Percentiles rank a stretch among this genome's conserved stretches.
These are phyloP conservation scores for Aschersonia sp. DNA, from an alignment of 2,329 filamentous ascomycete genomes.

Conservation along the genomic window DNA sequence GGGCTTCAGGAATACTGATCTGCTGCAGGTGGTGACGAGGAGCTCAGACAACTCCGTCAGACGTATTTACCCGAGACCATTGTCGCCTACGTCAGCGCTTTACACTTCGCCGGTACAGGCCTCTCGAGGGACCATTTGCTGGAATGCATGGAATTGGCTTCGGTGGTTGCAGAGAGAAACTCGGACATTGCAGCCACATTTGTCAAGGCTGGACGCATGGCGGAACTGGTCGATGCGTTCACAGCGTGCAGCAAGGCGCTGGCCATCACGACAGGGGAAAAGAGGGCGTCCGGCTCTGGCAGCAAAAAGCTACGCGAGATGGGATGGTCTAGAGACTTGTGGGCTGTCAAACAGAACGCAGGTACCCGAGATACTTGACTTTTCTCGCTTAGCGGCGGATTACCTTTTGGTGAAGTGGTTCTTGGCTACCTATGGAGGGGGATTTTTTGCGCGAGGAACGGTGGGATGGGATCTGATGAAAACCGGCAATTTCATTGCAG, in stretches of 20 bases:
- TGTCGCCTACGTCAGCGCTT: constrained; percentile 66
- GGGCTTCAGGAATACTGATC: too few relatives aligned
- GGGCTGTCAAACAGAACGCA: constrained; percentile 32
- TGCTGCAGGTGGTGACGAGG: constrained; percentile 31
- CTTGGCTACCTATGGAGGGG: too few relatives aligned
- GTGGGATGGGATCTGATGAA: too few relatives aligned
- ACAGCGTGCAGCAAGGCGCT: constrained; percentile 64
- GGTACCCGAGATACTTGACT: neutral
- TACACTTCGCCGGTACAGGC: constrained; percentile 65
- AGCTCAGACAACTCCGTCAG: constrained; percentile 52
- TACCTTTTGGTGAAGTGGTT: too few relatives aligned
- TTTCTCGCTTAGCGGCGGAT: too few relatives aligned
- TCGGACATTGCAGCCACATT: constrained; percentile 54
- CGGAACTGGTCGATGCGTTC: constrained; percentile 62
- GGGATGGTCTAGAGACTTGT: constrained; percentile 49
- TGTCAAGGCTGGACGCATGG: constrained; percentile 50
- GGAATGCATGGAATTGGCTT: constrained; percentile 76
- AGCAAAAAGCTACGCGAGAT: constrained; percentile 46
- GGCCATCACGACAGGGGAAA: constrained; percentile 39
- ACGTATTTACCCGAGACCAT: constrained; percentile 77
- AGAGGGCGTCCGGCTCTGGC: constrained; percentile 31
- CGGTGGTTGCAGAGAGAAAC: constrained; percentile 55
- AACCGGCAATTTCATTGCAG: too few relatives aligned
- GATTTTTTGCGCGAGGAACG: too few relatives aligned
- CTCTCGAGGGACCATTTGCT: constrained; percentile 64